Evolutionary conservation across 768 basidiomycete species (phyloP), one percentile per base, ranked within the genome.

Genomic region (Boletus speciosus): DNA sequence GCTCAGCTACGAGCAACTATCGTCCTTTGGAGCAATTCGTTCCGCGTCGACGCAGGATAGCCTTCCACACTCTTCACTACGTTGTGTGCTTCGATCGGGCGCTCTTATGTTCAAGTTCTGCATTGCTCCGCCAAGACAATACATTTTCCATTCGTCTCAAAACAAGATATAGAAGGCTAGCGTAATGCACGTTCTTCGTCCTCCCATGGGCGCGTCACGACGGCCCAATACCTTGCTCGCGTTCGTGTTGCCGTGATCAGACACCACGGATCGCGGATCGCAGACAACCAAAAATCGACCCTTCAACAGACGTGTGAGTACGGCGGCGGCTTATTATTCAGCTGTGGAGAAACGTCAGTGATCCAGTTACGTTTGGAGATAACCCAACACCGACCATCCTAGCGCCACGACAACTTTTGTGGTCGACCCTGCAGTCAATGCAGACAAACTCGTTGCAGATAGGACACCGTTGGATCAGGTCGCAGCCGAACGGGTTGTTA

Each of bases 371-470:
- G 27, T 6, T 37, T 12, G 15, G 25, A 32, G 11, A 38, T 37
- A 29, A 29, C 29, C 15, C 27, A 37, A 25, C 15, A 44, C 59
- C 31, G 23, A 53, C 62, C 46, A 11, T 2, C 41, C 7, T 6
- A 16, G 15, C 6, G 36, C 25, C 46, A 5, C n/a, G 23, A 16
- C 62, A 58, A 34, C 4, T 4, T 5, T 0, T 5, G 19, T 40
- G 21, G 6, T 15, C 1, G 31, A 0, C 2, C 8, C 6, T 10
- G 34, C 63, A 62, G 4, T 14, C 0, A 1, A 0, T 4, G 34
- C 63, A 65, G 11, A 51, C 3, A 3, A 23, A n/a, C 11, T 6
- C 40, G 2, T 9, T 2, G 16, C 62, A 64, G 2, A 29, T n/a
- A 2, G 1, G 6, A 21, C 62, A 65, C 4, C 2, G 23, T 31